Evolutionary conservation across 2,329 filamentous ascomycete species (phyloP).

Genomic region (Aureobasidium lini): DNA sequence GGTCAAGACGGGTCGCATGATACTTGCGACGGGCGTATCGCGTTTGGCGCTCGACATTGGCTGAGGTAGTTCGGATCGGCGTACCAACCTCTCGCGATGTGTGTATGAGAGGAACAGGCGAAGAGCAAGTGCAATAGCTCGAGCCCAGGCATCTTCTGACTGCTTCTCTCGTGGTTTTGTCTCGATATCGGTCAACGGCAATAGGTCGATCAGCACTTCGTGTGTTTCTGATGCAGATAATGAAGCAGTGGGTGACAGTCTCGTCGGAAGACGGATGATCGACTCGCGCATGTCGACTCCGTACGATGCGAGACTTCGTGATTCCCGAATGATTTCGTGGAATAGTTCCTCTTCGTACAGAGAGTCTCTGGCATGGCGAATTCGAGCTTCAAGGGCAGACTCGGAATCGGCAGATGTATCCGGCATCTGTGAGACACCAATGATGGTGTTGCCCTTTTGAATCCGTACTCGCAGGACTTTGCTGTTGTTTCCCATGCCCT

Average conservation of each 20-base stretch:
- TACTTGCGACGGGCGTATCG: conserved; percentile 44
- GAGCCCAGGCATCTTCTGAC: conserved; percentile 46
- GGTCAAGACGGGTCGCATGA: conserved; percentile 52
- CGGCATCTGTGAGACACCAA: conserved; percentile 45
- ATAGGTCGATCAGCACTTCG: conserved; percentile 53
- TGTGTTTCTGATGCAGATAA: background rate
- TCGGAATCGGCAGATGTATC: conserved; percentile 39
- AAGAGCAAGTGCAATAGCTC: conserved; percentile 59
- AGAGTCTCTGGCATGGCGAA: conserved; percentile 69
- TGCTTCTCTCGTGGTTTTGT: conserved; percentile 20
- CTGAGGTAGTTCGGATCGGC: conserved; percentile 57
- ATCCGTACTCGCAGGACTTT: conserved; percentile 62
- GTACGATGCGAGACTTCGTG: conserved; percentile 62
- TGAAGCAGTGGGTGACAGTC: conserved; percentile 6
- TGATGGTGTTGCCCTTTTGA: conserved; percentile 48
- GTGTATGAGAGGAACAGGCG: conserved; percentile 71
- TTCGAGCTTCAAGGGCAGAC: conserved; percentile 56
- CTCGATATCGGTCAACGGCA: conserved; percentile 42
- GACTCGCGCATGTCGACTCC: conserved; percentile 56
- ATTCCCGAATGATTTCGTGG: conserved; percentile 80
- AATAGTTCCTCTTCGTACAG: conserved; percentile 81
- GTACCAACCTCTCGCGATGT: conserved; percentile 66
- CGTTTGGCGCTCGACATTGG: conserved; percentile 47
- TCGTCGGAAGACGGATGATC: conserved; percentile 28
- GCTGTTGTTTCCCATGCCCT: conserved; percentile 47